Base-by-base conservation (phyloP, 73 alveolate genomes). In the Loxodes magnus region DNA sequence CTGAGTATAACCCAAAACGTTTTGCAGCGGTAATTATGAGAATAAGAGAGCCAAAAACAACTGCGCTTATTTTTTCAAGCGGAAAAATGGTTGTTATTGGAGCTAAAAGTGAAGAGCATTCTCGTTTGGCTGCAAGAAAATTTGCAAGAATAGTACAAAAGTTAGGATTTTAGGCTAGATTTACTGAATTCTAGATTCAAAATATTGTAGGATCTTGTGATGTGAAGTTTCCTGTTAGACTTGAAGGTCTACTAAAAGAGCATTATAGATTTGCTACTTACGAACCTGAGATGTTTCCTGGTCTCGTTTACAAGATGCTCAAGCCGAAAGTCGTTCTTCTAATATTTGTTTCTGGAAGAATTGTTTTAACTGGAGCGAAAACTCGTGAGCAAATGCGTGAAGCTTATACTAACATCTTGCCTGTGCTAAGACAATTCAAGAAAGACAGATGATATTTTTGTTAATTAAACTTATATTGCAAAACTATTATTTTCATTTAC, bases 51-150 rank as follows among this genome's bases (percentile, higher is more conserved):
- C 99, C 99, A 1, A 88, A 82, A 64, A 84, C 97, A 35, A 90
- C 99, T 3, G 98, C 99, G 1, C 64, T 94, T 44, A 80, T 94
- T 29, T 94, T 90, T 64, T 49, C 88, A 29, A 60, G 90, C 51
- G 99, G 99, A 16, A 91, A 88, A 71, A 90, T 94, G 97, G 98
- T 94, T 37, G 79, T 94, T 63, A 90, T 98, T 4, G 98, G 98
- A 12, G 98, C 98, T 20, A 90, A 90, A 58, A 61, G 89, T 25
- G 99, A 94, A 73, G 95, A 79, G 22, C 84, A 79, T 20, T 58
- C 94, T 24, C 67, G 64, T 33, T 43, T 34, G 28, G 99, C 98
- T 20, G 93, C 98, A 22, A 74, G 94, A 74, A 84, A 79, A 60
- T 90, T 77, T 69, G 94, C 98, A 5, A 87, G 93, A 59, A 87